These are phyloP conservation scores for Spathaspora sp. DNA, from an alignment of 1,139 yeast genomes.

Conservation along the genomic window DNA sequence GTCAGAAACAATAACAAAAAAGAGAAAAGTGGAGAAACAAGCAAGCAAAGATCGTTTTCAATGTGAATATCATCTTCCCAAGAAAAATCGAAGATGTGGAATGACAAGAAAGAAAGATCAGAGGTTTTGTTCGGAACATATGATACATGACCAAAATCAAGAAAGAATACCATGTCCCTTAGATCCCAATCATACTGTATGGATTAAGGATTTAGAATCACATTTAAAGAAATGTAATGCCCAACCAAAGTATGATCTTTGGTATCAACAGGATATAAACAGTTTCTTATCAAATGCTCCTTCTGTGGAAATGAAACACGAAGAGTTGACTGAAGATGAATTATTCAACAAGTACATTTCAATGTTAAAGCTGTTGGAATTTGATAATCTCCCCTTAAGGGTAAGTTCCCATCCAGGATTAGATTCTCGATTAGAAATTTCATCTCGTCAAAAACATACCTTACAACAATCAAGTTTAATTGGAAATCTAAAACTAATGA, in stretches of 20 bases:
- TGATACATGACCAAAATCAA: constrained; percentile 20
- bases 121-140: constrained; percentile 65
- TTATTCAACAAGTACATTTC: constrained; percentile 30
- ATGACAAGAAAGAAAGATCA: constrained; percentile 55
- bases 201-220: constrained; percentile 53
- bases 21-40: constrained; percentile 13
- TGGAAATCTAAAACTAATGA: constrained; percentile 57
- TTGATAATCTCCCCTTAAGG: constrained; percentile 11
- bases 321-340: constrained; percentile 14
- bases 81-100: constrained; percentile 56
- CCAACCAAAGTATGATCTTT: constrained; percentile 34
- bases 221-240: constrained; percentile 69
- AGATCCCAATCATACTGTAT: constrained; percentile 73
- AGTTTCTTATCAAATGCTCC: neutral
- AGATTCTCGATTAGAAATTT: constrained; percentile 38
- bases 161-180: constrained; percentile 73
- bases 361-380: constrained; percentile 21
- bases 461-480: constrained; percentile 79
- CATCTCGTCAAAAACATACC: constrained; percentile 71
- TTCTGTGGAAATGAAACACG: constrained; percentile 17
- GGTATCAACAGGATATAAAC: constrained; percentile 48
- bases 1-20: constrained; percentile 14
- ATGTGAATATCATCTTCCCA: constrained; percentile 49
- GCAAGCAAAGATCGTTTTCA: constrained; percentile 18
- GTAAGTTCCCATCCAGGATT: constrained; percentile 30